Base-by-base conservation (phyloP, 768 basidiomycete species). In the Pleurotus cornucopiae region DNA sequence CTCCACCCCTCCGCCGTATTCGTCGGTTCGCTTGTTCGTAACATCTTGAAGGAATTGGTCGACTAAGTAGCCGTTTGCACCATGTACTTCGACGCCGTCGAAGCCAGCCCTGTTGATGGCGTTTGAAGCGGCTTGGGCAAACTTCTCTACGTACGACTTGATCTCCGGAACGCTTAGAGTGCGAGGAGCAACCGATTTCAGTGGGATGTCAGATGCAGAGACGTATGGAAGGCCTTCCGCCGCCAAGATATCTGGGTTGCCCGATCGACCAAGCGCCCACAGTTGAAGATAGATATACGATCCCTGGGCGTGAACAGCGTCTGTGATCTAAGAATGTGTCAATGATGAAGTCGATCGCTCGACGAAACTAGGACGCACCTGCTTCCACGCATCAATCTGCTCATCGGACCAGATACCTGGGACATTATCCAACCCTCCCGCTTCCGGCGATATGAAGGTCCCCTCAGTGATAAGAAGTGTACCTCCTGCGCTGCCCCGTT, bases 401-500 rank as follows among this genome's bases (percentile, higher is more conserved):
- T 44, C 41, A 6, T 44, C 41, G 20, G 41, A 44, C 41, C 41
- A 44, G n/a, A 44, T 44, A 88, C 88, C 88, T 1, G 87, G 88
- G 0, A 78, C 75, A 54, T 81, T 67, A 2, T 56, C 49, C 40
- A 67, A 72, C 1, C 83, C 84, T 2, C 78, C 81, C 0, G 83
- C 82, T 11, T 74, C 61, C 1, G 68, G 64, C 0, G 79, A 74
- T 47, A 88, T 78, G 53, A 76, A 69, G 1, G 83, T 82, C 0
- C 73, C 84, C 66, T 88, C 85, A 2, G 81, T 67, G 55, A 89
- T 75, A 46, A 83, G 67, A 6, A 87, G 66, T 0, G 79, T 84
- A 0, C 84, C 84, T 0, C 78, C 74, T 0, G 66, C 60, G 37
- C 70, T 69, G 4, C 68, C 72, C 0, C 82, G 75, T 60, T 83